phyloP scores from a whole-genome alignment of 768 basidiomycete species.

The Coprinopsis marcescibilis region DNA sequence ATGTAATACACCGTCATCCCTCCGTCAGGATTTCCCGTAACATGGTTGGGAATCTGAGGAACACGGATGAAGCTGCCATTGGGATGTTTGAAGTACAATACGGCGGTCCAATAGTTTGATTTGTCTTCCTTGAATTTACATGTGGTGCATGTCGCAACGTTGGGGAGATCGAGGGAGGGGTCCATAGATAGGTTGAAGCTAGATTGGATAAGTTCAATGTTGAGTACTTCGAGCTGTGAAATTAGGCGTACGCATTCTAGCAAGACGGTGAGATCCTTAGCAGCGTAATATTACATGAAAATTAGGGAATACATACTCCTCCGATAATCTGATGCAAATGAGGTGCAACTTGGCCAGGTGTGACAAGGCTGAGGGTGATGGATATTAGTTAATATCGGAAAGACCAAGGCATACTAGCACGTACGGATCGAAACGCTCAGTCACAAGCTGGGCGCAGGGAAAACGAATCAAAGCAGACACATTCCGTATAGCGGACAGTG shows the following conservation, averaged over 20 bases:
- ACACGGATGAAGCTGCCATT: conserved; percentile 9
- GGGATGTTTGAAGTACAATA: conserved; percentile 11
- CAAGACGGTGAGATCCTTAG: too few relatives aligned
- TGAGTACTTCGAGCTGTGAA: background rate
- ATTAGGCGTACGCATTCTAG: conserved; percentile 9
- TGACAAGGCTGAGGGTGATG: conserved; percentile 6
- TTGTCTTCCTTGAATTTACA: conserved; percentile 11
- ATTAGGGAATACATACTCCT: conserved; percentile 5
- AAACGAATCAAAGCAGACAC: conserved; percentile 7
- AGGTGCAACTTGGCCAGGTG: conserved; percentile 13
- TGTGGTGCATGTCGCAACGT: conserved; percentile 7
- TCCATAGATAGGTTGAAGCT: conserved; percentile 11
- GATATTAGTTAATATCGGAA: background rate
- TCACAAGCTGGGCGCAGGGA: conserved; percentile 9
- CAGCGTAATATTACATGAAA: background rate
- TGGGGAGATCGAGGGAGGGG: conserved; percentile 3
- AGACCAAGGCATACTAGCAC: background rate
- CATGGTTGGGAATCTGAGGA: conserved; percentile 8
- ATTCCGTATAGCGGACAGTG: background rate
- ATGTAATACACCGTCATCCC: conserved; percentile 11
- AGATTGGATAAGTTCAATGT: too few relatives aligned
- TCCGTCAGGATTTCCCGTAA: conserved; percentile 7
- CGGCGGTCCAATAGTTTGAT: conserved; percentile 12
- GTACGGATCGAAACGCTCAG: conserved; percentile 10
- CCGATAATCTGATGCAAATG: conserved; percentile 14